A percentile compares a stretch with the other conserved stretches of the same genome.
Evolutionary conservation across 2,329 filamentous ascomycete genomes (phyloP).

Genomic region (Colletotrichum shisoi): DNA sequence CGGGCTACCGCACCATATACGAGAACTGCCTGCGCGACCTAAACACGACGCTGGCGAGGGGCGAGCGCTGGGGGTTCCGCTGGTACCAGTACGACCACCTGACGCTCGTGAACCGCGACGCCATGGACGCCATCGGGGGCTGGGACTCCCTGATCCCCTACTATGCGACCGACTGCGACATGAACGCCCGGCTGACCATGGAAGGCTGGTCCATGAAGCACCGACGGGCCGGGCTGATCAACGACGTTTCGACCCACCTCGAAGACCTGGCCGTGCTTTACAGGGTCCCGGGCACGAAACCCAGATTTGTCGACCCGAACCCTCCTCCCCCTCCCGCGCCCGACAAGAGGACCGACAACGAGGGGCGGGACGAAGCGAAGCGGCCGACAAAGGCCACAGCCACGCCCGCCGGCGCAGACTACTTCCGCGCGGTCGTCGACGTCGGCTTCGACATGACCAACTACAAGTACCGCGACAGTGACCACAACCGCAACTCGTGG

Average conservation of each 20-base stretch:
- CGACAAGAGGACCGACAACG: slow-evolving; percentile 17
- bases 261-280: slow-evolving; percentile 58
- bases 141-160: slow-evolving; percentile 68
- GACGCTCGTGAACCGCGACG: slow-evolving; percentile 62
- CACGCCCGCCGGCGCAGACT: slow-evolving; percentile 6
- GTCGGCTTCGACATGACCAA: slow-evolving; percentile 49
- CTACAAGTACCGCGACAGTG: slow-evolving; percentile 52
- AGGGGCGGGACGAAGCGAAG: not conserved
- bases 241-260: slow-evolving; percentile 56
- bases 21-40: slow-evolving; percentile 51
- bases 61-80: slow-evolving; percentile 58
- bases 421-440: slow-evolving; percentile 43
- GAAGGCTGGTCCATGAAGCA: slow-evolving; percentile 53
- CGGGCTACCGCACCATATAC: slow-evolving; percentile 54
- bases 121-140: slow-evolving; percentile 59
- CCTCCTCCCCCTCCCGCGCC: slow-evolving; percentile 45
- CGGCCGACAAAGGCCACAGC: slow-evolving; percentile 22
- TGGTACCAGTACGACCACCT: slow-evolving; percentile 68
- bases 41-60: slow-evolving; percentile 44
- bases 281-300: slow-evolving; percentile 50
- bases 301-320: slow-evolving; percentile 51
- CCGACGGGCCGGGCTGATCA: slow-evolving; percentile 53
- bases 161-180: slow-evolving; percentile 66
- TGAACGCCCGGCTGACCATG: slow-evolving; percentile 60
- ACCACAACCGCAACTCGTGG: slow-evolving; percentile 60